Base-by-base conservation (phyloP, 2,329 filamentous ascomycete genomes). In the Metarhizium album region DNA sequence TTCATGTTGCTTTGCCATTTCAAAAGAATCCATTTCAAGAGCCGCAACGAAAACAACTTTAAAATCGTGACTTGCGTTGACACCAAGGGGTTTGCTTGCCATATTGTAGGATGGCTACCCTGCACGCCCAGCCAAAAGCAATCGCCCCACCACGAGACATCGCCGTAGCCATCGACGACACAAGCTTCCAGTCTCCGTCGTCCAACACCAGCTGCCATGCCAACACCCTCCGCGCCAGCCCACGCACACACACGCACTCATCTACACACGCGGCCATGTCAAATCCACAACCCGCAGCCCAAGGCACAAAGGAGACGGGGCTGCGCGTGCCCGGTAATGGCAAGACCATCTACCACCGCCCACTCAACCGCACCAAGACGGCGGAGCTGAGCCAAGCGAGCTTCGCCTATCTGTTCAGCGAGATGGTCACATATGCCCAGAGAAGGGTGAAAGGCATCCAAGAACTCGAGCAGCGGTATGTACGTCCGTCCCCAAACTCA, bases 311-410 rank as follows among this genome's bases (percentile, higher is more conserved):
- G 64, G 74, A 76, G 57, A 66, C 76, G 33, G 84, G 87, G 24
- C 83, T 98, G 55, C 87, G 90, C 59, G 88, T 94, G 63, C 91
- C 93, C 46, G 87, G 87, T 51, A 95, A 83, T 68, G 89, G 90
- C 73, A 97, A 97, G 74, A 95, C 90, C 57, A 97, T 98, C 73
- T 98, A 97, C 74, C 90, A 96, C 74, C 82, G 93, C 50, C 90
- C 95, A 55, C 76, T 97, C 54, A 96, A 96, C 70, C 86, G 93
- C 57, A 86, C 84, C 60, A 87, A 89, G 67, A 88, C 87, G 60
- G 80, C 87, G 52, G 91, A 97, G 74, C 81, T 94, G 58, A 95
- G 90, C 67, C 86, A 94, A 64, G 82, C 93, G 11, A 90, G 88
- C 70, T 97, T 98, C 70, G 91, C 93, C 42, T 97, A 95, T 68